These are phyloP conservation scores for Aspergillus persii DNA, from an alignment of 2,329 filamentous ascomycete genomes.

Conservation along the genomic window DNA sequence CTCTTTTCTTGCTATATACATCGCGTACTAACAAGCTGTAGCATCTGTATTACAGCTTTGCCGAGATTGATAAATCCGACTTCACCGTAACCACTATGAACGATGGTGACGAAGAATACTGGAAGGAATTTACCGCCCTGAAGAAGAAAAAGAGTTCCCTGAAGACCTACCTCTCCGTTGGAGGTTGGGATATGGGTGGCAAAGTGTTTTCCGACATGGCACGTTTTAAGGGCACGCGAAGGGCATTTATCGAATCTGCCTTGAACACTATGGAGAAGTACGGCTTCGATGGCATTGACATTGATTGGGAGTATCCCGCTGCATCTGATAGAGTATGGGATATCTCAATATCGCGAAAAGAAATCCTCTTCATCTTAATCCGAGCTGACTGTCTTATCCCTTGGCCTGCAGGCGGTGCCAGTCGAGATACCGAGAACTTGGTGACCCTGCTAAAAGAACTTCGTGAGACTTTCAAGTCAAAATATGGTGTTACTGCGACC, in stretches of 20 bases:
- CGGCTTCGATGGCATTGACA: conserved; percentile 9
- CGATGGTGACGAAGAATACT: too few relatives aligned
- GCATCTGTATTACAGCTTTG: too few relatives aligned
- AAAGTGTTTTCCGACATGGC: conserved; percentile 6
- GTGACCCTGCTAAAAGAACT: conserved; percentile 1
- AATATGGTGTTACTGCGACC: neutral
- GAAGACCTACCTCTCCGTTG: conserved; percentile 1
- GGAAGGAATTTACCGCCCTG: neutral
- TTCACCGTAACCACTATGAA: too few relatives aligned
- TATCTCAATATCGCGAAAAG: too few relatives aligned
- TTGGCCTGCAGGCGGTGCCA: neutral
- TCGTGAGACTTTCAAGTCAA: neutral
- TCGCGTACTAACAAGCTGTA: too few relatives aligned
- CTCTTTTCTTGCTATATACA: too few relatives aligned
- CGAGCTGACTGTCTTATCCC: too few relatives aligned
- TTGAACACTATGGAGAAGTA: neutral
- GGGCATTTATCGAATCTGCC: neutral
- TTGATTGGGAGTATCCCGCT: conserved; percentile 13
- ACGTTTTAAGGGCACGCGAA: neutral
- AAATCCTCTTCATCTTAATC: too few relatives aligned
- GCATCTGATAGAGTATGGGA: conserved; percentile 3
- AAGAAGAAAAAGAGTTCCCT: neutral
- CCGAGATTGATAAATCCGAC: too few relatives aligned
- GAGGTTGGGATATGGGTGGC: conserved; percentile 8
- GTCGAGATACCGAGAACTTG: conserved; percentile 2